A percentile compares a stretch with the other conserved stretches of the same genome.
Evolutionary conservation across 2,329 filamentous ascomycete genomes (phyloP).

Genomic region (Geosmithia putterillii): DNA sequence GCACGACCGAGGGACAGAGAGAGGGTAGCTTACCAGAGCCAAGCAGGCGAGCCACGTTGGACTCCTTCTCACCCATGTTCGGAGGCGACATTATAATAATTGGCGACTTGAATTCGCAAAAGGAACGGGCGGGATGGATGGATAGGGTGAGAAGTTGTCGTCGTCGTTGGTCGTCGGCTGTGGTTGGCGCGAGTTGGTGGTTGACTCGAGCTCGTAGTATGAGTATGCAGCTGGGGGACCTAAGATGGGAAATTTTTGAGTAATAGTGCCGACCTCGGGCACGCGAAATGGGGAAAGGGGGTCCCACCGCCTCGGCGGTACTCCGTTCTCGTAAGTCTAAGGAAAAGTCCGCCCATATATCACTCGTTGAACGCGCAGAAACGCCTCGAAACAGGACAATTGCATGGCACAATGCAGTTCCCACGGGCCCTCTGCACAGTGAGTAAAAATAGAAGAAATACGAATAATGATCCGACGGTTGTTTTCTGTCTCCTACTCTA

Average conservation of each 20-base stretch:
- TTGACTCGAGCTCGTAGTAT: neutral
- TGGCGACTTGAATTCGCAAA: neutral
- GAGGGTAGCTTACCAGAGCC: conserved; percentile 60
- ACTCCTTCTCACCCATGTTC: conserved; percentile 59
- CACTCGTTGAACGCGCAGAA: too few relatives aligned
- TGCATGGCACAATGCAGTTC: too few relatives aligned
- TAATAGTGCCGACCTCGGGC: conserved; percentile 7
- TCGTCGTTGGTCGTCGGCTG: neutral
- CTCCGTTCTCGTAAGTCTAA: neutral
- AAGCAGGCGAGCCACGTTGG: conserved; percentile 72
- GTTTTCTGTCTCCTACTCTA: too few relatives aligned
- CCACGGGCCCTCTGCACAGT: too few relatives aligned
- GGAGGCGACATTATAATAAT: conserved; percentile 45
- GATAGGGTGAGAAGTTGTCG: neutral
- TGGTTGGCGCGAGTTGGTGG: neutral
- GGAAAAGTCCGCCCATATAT: too few relatives aligned
- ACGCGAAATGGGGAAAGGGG: conserved; percentile 2
- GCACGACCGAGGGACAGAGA: neutral
- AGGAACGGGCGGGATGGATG: neutral
- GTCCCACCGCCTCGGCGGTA: neutral
- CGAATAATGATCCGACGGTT: too few relatives aligned
- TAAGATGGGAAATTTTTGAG: conserved; percentile 8
- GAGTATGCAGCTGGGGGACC: too few relatives aligned
- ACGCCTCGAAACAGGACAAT: too few relatives aligned
- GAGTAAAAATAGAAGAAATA: too few relatives aligned